Base-by-base conservation (phyloP, 768 basidiomycete species). In the Cubamyces sp. region DNA sequence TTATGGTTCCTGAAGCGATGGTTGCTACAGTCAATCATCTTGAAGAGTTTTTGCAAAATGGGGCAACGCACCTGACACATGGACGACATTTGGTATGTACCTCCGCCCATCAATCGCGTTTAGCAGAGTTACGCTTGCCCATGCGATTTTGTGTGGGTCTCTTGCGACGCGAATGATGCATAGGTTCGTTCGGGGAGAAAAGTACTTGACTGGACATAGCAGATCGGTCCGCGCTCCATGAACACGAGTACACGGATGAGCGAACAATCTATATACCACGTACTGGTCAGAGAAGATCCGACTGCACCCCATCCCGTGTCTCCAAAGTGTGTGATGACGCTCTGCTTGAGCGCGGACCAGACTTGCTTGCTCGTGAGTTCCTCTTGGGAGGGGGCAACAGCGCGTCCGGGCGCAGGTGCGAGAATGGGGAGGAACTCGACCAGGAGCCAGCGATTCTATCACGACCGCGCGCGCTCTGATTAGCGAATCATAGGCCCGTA, bases 301-400 rank as follows among this genome's bases (percentile, higher is more conserved):
- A 95, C 84, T 11, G 88, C 82, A 25, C 93, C 93, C 93, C 92
- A 95, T 5, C 92, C 94, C 0, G 84, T 79, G 70, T 94, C 92
- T 3, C 94, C 94, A 70, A 94, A 95, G 67, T 93, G 87, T 18
- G 72, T 71, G 55, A 91, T 67, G 14, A 92, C 76, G 66, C 86
- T 88, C 69, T 89, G 85, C 68, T 84, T 86, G 34, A 95, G 71
- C 0, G 92, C 86, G 3, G 78, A 72, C 75, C 84, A 92, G 53
- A 95, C 82, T 19, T 82, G 80, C 67, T 86, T 89, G n/a, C 82
- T 79, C 48, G 86, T 85, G 12, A 90, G 69, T 50, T 74, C 68
- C 5, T 62, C 48, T 64, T 69, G 71, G 60, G 70, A 71, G 65
- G 59, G 58, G 14, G 11, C 25, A 16, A 23, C 5, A 5, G 47